Evolutionary conservation across 768 basidiomycete genomes (phyloP), one percentile per base, ranked within the genome.

Genomic region (Lactifluus subvellereus): DNA sequence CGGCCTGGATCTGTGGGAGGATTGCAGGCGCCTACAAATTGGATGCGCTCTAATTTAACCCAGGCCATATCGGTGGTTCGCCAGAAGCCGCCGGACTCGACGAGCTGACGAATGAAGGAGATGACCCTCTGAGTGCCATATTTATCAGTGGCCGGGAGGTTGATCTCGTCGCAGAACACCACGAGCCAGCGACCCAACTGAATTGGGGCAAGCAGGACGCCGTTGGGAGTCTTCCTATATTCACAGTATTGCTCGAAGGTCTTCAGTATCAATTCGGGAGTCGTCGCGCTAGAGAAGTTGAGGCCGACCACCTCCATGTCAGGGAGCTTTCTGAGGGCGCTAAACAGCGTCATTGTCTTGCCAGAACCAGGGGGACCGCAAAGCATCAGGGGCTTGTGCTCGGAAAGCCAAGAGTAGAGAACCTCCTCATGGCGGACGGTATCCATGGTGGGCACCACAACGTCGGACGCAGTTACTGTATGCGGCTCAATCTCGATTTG

Each of bases 221-320:
- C 97, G 69, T 94, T 98, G 13, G 97, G 94, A 4, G 97, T 98
- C 77, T 98, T 98, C 59, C 95, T 83, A 72, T 96, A 98, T 76
- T 99, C 97, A 77, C 97, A 99, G 71, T 99, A 97, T 76, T 99
- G 97, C 73, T 98, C 97, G 73, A 99, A 98, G 7, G 97, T 98
- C 83, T 98, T 98, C 67, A 99, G 83, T 65, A 99, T 96, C 33
- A 99, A 83, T 72, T 98, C 97, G 0, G 97, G 97, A 1, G 94
- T 98, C 0, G 97, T 98, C 18, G 97, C 97, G 73, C 94, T 97
- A 37, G 97, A 99, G 76, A 99, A 99, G 77, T 99, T 99, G 69
- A 99, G 85, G 52, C 97, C 97, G 68, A 98, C 95, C 50, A 98
- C 94, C 71, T 99, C 97, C 88, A 99, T 94, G 75, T 98, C 94